Evolutionary conservation across 768 basidiomycete genomes (phyloP).

Genomic region (Naganishia antarctica): DNA sequence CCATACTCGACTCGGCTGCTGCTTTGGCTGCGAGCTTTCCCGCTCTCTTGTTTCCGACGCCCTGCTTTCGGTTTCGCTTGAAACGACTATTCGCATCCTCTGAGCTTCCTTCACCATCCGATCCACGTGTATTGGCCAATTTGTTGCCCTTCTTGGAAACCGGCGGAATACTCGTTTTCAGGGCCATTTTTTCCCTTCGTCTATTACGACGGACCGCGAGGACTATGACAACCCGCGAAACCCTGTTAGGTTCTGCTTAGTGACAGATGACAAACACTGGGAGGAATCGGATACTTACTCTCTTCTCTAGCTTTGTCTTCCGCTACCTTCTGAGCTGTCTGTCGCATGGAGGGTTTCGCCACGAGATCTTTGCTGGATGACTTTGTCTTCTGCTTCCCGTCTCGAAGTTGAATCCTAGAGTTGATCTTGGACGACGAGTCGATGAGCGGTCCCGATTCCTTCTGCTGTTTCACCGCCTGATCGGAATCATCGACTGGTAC

Average conservation of each 20-base stretch:
- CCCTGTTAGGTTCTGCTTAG: constrained; percentile 17
- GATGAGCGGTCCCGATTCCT: not conserved
- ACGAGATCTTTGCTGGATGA: not conserved
- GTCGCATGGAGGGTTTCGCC: not conserved
- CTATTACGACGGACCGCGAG: not conserved
- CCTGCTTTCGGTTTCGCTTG: not conserved
- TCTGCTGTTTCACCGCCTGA: no score
- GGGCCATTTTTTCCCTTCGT: not conserved
- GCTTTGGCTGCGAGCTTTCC: no score
- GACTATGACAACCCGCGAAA: not conserved
- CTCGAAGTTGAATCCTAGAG: no score
- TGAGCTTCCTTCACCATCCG: not conserved
- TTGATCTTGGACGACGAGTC: not conserved
- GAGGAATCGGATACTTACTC: not conserved
- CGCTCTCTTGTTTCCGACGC: not conserved
- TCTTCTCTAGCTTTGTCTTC: constrained; percentile 12
- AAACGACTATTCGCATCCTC: not conserved
- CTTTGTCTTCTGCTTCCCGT: no score
- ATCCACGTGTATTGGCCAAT: not conserved
- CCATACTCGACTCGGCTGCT: not conserved
- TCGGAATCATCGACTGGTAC: no score
- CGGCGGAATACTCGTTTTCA: not conserved
- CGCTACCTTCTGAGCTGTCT: not conserved
- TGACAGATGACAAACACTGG: not conserved
- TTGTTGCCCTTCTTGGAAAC: not conserved